Percentiles rank a stretch among this genome's conserved stretches.
Evolutionary conservation across 257 asterid genomes (phyloP).

Genomic region (Ballota nigra): DNA sequence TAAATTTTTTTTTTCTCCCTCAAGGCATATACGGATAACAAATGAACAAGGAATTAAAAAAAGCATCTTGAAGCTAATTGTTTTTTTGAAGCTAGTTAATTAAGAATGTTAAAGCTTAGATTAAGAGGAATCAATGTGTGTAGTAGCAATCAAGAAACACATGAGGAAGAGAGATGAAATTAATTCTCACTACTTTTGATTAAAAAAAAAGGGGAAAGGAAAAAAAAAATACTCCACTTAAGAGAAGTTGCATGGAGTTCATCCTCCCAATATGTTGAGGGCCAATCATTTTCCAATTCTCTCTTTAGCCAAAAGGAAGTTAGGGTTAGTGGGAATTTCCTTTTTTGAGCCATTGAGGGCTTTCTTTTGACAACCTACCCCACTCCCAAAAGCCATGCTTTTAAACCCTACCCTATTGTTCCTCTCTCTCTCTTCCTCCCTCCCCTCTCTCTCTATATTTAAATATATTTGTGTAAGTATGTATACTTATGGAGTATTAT

Average conservation of each 20-base stretch:
- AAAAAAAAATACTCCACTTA: slow-evolving; percentile 25
- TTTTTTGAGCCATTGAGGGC: slow-evolving; percentile 38
- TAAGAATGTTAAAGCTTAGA: slow-evolving; percentile 19
- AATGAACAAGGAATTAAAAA: slow-evolving; percentile 14
- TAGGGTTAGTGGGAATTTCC: slow-evolving; percentile 77
- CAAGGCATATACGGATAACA: slow-evolving; percentile 25
- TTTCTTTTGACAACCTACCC: slow-evolving; percentile 26
- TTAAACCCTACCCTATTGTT: slow-evolving; percentile 29
- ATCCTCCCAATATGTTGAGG: slow-evolving; percentile 48
- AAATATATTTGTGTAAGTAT: background rate
- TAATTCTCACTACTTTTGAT: slow-evolving; percentile 14
- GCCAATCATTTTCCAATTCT: slow-evolving; percentile 42
- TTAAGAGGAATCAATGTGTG: slow-evolving; percentile 29
- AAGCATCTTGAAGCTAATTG: slow-evolving; percentile 21
- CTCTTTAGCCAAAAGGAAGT: slow-evolving; percentile 39
- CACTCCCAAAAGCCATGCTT: slow-evolving; percentile 41
- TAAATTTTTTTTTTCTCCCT: background rate
- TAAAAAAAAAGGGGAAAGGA: slow-evolving; percentile 21
- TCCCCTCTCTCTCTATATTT: background rate
- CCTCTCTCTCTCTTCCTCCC: background rate
- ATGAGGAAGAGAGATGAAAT: slow-evolving; percentile 18
- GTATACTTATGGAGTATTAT: background rate
- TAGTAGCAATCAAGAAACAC: slow-evolving; percentile 22
- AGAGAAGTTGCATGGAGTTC: slow-evolving; percentile 38
- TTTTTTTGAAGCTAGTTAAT: background rate